Conservation (phyloP, 768 basidiomycete species). For the Dioszegia hungarica region DNA sequence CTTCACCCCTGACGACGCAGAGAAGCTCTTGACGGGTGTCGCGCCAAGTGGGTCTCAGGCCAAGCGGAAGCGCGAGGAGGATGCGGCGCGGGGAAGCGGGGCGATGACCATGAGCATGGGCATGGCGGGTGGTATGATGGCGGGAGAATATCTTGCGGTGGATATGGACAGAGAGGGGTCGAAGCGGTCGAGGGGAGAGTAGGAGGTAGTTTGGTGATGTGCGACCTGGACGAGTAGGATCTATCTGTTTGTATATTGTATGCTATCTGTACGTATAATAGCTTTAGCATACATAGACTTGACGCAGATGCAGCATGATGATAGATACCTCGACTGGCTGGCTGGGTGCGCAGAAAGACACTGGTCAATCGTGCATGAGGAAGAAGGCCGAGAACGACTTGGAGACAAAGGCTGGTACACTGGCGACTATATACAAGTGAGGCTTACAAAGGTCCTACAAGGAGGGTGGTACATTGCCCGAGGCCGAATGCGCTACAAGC, state of each 20-base stretch:
- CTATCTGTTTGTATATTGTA: background rate
- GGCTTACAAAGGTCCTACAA: background rate
- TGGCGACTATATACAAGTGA: background rate
- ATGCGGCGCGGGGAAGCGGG: slow-evolving; percentile 4
- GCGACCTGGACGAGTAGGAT: background rate
- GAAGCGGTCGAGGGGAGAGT: slow-evolving; percentile 3
- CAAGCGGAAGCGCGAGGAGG: slow-evolving; percentile 38
- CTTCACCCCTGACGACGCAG: slow-evolving; percentile 47
- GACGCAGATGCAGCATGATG: background rate
- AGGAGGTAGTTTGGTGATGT: background rate
- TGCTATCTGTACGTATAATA: too few relatives aligned
- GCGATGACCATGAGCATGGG: slow-evolving; percentile 1
- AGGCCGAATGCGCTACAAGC: too few relatives aligned
- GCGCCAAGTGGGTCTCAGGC: slow-evolving; percentile 43
- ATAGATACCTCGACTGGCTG: too few relatives aligned
- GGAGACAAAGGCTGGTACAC: too few relatives aligned
- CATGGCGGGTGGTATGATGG: background rate
- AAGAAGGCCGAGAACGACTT: too few relatives aligned
- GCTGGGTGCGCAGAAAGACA: too few relatives aligned
- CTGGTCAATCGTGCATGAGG: too few relatives aligned
- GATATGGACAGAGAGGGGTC: slow-evolving; percentile 8
- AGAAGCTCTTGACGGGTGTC: slow-evolving; percentile 45
- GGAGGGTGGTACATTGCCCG: background rate
- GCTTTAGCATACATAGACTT: background rate
- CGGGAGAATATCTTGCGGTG: background rate